Base-by-base conservation (phyloP, 2,329 filamentous ascomycete species). In the Alternaria brassicicola region DNA sequence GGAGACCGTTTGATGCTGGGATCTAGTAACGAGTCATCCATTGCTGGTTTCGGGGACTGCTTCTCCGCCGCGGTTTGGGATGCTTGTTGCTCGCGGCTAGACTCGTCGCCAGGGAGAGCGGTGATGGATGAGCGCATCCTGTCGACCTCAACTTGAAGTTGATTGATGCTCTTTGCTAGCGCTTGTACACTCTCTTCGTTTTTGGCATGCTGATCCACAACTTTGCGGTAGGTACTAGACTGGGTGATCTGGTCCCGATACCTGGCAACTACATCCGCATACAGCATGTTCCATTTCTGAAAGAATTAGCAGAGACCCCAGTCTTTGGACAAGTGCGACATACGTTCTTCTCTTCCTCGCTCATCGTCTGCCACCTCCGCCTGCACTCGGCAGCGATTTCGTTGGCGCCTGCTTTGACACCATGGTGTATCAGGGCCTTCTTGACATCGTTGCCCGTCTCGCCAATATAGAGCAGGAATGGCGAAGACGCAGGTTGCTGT, bases 311-410 rank as follows among this genome's bases (percentile, higher is more conserved):
- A 38, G 7, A 17, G 6, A 17, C 23, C 13, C 23, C 25, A 1
- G 9, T 13, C 5, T 2, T 15, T 5, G 2, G 3, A 35, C 28
- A 3, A 15, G 9, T 8, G n/a, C 10, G 5, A 60, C 63, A 42
- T 52, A 76, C 75, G 43, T 75, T 77, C 59, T 76, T 77, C 47
- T 77, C 73, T 55, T 77, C 75, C 39, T 78, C 75, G 25, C 65
- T 57, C 75, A 78, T 77, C 6, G 69, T 71, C 57, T 77, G 72
- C 77, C 77, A 79, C 35, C 75, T 64, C 38, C 73, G 65, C 55
- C 73, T 70, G 61, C 77, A 79, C 56, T 79, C 77, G n/a, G 74
- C 71, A 0, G 77, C 77, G 45, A 79, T 77, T n/a, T 78, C 77
- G 23, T 74, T 77, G 1, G 76, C 76, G 10, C 76, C 73, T 4